Evolutionary conservation across 345 rosid genomes (phyloP).

Genomic region (Salix arbutifolia): DNA sequence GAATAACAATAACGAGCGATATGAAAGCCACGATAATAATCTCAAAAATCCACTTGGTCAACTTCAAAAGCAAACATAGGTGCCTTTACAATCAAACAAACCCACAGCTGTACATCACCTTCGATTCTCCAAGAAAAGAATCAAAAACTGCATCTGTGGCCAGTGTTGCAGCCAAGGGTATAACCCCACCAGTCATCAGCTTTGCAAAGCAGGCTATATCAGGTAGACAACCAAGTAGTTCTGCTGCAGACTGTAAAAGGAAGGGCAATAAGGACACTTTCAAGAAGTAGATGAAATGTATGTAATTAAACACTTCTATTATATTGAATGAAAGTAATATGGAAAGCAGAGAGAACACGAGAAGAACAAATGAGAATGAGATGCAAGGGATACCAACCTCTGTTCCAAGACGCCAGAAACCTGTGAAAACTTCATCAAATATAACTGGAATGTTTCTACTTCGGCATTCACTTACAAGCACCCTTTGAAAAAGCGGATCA

Average conservation of each 20-base stretch:
- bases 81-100: not conserved
- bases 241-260: slow-evolving; percentile 61
- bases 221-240: slow-evolving; percentile 70
- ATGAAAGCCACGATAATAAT: not conserved
- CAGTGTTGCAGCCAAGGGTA: slow-evolving; percentile 87
- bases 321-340: not conserved
- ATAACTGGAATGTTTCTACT: slow-evolving; percentile 71
- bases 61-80: not conserved
- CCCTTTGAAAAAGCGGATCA: slow-evolving; percentile 91
- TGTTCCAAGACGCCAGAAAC: slow-evolving; percentile 93
- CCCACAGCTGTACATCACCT: slow-evolving; percentile 42
- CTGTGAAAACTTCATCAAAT: slow-evolving; percentile 95
- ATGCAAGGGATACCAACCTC: slow-evolving; percentile 51
- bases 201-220: slow-evolving; percentile 95
- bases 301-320: not conserved
- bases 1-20: not conserved
- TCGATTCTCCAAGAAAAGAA: slow-evolving; percentile 83
- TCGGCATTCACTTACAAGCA: slow-evolving; percentile 78
- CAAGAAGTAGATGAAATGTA: slow-evolving; percentile 6
- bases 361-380: slow-evolving; percentile 2
- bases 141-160: slow-evolving; percentile 65
- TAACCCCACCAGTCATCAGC: slow-evolving; percentile 83
- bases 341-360: not conserved
- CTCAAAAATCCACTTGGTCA: not conserved
- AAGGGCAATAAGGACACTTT: slow-evolving; percentile 8